Evolutionary conservation across 2,329 filamentous ascomycete species (phyloP).

Genomic region (Microsporum ferrugineum): DNA sequence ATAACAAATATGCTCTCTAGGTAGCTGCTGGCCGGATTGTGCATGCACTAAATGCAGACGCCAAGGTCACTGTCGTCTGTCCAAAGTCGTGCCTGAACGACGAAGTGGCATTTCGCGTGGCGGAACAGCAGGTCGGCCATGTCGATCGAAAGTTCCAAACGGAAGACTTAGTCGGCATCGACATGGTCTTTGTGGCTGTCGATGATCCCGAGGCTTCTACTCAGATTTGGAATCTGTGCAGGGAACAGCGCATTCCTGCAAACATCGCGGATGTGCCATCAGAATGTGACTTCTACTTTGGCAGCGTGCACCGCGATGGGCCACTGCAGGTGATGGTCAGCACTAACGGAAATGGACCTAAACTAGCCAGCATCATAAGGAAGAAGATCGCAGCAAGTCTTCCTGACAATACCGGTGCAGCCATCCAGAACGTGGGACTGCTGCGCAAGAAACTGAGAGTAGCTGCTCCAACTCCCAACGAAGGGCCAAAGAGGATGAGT

Average conservation of each 20-base stretch:
- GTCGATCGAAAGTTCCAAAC: conserved; percentile 75
- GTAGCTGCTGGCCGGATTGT: conserved; percentile 91
- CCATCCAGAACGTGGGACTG: conserved; percentile 72
- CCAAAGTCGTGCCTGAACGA: conserved; percentile 70
- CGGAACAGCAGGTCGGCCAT: conserved; percentile 63
- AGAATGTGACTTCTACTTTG: conserved; percentile 98
- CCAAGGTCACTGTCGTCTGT: conserved; percentile 73
- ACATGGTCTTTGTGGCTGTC: conserved; percentile 87
- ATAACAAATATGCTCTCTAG: conserved; percentile 36
- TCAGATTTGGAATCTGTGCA: conserved; percentile 86
- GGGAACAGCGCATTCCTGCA: conserved; percentile 67
- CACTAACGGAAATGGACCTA: conserved; percentile 92
- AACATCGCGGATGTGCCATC: conserved; percentile 96
- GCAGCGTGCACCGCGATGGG: conserved; percentile 86
- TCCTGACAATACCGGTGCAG: conserved; percentile 68
- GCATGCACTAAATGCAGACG: conserved; percentile 89
- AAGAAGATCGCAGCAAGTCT: conserved; percentile 66
- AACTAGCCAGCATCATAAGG: conserved; percentile 76
- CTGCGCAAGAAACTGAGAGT: conserved; percentile 68
- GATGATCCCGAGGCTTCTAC: conserved; percentile 89
- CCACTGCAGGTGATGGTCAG: conserved; percentile 97
- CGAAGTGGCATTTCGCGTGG: conserved; percentile 74
- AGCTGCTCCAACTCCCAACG: conserved; percentile 58
- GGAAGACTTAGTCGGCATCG: conserved; percentile 64
- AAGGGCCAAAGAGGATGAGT: conserved; percentile 78